Conservation (phyloP, 495 filamentous ascomycete species). For the Neurospora tetraspora region DNA sequence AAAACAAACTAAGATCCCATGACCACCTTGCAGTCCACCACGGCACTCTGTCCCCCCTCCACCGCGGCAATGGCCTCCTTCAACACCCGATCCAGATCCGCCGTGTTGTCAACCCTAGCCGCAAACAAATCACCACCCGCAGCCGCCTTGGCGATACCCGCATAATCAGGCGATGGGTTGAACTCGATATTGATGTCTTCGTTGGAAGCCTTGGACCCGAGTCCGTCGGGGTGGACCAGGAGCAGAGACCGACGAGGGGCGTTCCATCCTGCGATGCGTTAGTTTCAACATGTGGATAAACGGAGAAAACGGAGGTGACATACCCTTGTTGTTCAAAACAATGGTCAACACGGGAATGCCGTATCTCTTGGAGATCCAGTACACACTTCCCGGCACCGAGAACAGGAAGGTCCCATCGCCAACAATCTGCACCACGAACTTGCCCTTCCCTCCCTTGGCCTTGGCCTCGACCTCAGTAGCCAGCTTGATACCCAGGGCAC, state of each 20-base stretch:
- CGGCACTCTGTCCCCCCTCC: conserved; percentile 54
- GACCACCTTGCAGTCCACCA: conserved; percentile 47
- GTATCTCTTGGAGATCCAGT: conserved; percentile 85
- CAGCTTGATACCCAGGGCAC: conserved; percentile 77
- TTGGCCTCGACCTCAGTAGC: conserved; percentile 55
- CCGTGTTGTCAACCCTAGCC: conserved; percentile 48
- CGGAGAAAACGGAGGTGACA: conserved; percentile 5
- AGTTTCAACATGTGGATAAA: not conserved
- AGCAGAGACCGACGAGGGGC: conserved; percentile 67
- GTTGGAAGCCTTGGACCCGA: conserved; percentile 66
- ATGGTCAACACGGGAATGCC: conserved; percentile 83
- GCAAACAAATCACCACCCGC: conserved; percentile 65
- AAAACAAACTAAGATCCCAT: conserved; percentile 18
- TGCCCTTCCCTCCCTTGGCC: conserved; percentile 54
- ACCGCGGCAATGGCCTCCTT: conserved; percentile 60
- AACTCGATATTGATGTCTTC: conserved; percentile 88
- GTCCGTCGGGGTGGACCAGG: conserved; percentile 75
- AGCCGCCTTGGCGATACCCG: conserved; percentile 85
- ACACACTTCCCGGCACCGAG: conserved; percentile 77
- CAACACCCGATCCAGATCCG: conserved; percentile 51
- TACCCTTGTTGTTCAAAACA: conserved; percentile 85
- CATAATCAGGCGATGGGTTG: conserved; percentile 75
- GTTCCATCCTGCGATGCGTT: conserved; percentile 58
- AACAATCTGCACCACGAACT: conserved; percentile 88
- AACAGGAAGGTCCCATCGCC: conserved; percentile 92